phyloP scores from a whole-genome alignment of 2,329 filamentous ascomycete genomes.

The Xylariaceae sp. region DNA sequence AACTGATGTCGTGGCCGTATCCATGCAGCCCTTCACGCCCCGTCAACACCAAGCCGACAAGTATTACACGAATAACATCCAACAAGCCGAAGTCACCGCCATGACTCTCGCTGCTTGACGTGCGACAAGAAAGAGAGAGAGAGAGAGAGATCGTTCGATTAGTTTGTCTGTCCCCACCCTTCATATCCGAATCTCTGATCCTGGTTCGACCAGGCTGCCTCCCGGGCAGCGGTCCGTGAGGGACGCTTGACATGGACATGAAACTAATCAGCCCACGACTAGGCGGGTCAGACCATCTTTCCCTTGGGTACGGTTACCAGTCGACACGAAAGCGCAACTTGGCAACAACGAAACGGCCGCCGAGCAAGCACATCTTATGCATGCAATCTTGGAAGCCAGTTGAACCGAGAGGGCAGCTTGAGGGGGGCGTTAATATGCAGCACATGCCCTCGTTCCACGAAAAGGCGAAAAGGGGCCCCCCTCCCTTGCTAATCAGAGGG shows the following conservation, averaged over 20 bases:
- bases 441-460: slow-evolving; percentile 8
- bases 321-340: slow-evolving; percentile 7
- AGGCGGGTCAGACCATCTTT: not conserved
- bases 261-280: slow-evolving; percentile 1
- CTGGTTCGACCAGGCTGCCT: slow-evolving; percentile 1
- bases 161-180: not conserved
- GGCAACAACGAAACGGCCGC: not conserved
- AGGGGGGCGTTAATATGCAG: slow-evolving; percentile 8
- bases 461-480: not conserved
- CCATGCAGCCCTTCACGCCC: not conserved
- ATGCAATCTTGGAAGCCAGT: slow-evolving; percentile 9
- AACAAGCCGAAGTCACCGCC: not conserved
- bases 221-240: slow-evolving; percentile 1
- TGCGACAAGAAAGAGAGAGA: slow-evolving; percentile 1
- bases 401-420: not conserved
- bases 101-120: not conserved
- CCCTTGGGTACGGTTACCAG: not conserved
- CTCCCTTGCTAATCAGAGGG: slow-evolving; percentile 4
- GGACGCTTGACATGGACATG: not conserved
- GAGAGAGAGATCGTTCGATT: not conserved
- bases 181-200: not conserved
- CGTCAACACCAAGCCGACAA: not conserved
- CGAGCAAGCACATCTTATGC: slow-evolving; percentile 5
- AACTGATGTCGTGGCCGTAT: not conserved
- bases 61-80: not conserved